phyloP scores from a whole-genome alignment of 1,284 basidiomycete species.

The Austroboletus novae-zelandiae region DNA sequence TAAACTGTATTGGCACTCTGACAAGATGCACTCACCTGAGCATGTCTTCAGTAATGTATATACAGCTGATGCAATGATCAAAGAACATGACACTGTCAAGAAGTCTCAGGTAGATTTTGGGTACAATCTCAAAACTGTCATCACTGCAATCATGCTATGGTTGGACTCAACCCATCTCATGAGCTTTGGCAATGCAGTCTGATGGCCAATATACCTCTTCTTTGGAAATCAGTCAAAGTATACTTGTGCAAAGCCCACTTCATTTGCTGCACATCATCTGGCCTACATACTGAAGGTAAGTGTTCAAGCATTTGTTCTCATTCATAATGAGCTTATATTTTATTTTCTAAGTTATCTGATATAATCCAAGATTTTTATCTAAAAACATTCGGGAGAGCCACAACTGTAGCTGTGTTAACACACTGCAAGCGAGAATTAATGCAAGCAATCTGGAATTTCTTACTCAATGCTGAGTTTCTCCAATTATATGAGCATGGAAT shows the following conservation, averaged over 20 bases:
- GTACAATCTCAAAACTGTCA: conserved; percentile 13
- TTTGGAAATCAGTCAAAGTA: conserved; percentile 26
- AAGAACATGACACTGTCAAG: conserved; percentile 27
- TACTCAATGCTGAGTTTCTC: not conserved
- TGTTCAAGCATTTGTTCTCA: not conserved
- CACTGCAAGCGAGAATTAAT: not conserved
- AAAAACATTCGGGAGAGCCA: no score
- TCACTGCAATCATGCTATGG: conserved; percentile 30
- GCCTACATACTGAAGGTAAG: conserved; percentile 25
- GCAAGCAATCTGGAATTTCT: not conserved
- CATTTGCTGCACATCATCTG: conserved; percentile 22
- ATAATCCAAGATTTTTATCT: no score
- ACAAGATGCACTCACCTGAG: conserved; percentile 5
- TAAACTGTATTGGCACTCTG: conserved; percentile 19
- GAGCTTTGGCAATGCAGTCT: conserved; percentile 23
- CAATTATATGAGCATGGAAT: not conserved
- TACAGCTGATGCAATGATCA: conserved; percentile 27
- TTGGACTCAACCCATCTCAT: conserved; percentile 32
- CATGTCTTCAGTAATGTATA: conserved; percentile 34
- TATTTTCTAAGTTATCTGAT: not conserved
- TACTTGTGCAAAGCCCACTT: conserved; percentile 6
- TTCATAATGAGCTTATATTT: not conserved
- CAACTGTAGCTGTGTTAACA: not conserved
- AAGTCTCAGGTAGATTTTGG: not conserved
- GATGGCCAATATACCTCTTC: conserved; percentile 33